These are phyloP conservation scores for Plasmodium gonderi DNA, from an alignment of 169 alveolate species.

Conservation along the genomic window DNA sequence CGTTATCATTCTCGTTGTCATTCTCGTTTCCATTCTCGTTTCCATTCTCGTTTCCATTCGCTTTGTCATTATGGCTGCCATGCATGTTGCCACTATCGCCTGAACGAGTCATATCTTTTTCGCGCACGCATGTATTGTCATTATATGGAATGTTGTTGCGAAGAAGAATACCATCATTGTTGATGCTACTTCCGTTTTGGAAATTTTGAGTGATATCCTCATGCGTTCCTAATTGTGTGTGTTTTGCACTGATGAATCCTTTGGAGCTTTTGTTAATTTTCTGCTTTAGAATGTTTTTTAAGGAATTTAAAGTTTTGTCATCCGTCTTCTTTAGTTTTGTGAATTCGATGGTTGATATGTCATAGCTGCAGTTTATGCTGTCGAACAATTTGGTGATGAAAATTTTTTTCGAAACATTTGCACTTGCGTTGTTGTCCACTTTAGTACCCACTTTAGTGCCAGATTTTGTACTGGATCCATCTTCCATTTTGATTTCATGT, in stretches of 20 bases:
- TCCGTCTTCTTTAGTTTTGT: conserved; percentile 22
- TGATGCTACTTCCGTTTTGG: background rate
- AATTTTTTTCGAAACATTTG: conserved; percentile 17
- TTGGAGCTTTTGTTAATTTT: conserved; percentile 31
- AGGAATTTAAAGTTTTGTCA: conserved; percentile 15
- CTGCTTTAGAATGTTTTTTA: conserved; percentile 30
- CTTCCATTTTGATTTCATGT: background rate
- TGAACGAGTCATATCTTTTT: background rate
- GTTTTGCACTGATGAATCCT: background rate
- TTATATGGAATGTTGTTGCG: background rate
- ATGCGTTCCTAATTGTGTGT: background rate
- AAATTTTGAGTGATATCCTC: background rate
- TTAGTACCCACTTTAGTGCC: no score
- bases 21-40: background rate
- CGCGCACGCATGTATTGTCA: background rate
- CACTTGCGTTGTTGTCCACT: background rate
- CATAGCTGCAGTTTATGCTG: conserved; percentile 48
- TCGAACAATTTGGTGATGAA: conserved; percentile 49
- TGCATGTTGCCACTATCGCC: background rate
- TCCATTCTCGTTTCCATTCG: background rate
- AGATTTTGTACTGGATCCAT: no score
- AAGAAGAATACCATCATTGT: background rate
- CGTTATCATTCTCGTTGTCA: background rate
- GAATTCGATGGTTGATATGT: conserved; percentile 29
- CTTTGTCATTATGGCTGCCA: no score